Conservation (phyloP, 1,139 yeast species). For the Magnusiomyces fungicola region DNA sequence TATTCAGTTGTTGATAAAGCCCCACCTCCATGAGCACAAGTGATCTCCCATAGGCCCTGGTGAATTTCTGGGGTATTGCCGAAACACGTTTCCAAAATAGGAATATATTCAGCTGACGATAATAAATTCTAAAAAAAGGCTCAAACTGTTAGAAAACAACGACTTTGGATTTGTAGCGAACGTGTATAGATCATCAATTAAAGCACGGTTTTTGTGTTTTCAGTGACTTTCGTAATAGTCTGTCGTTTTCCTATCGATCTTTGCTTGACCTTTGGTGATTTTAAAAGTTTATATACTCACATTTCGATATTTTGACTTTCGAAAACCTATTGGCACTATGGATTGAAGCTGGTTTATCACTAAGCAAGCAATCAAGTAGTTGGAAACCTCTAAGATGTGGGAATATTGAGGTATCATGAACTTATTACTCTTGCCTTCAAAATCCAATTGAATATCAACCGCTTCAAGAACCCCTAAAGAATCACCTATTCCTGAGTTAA, state of each 20-base stretch:
- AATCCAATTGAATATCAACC: background rate
- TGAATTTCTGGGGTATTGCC: background rate
- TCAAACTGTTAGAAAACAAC: too few relatives aligned
- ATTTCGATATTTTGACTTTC: background rate
- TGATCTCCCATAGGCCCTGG: background rate
- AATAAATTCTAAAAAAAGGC: background rate
- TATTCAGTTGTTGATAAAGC: too few relatives aligned
- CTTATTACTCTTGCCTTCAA: background rate
- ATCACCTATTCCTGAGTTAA: background rate
- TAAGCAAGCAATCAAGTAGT: conserved; percentile 1
- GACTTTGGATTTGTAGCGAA: too few relatives aligned
- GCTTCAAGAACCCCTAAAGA: background rate
- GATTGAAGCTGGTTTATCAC: background rate
- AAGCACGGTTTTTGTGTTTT: too few relatives aligned
- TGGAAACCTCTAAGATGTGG: background rate
- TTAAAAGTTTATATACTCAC: too few relatives aligned
- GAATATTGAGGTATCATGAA: background rate
- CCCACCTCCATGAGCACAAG: background rate
- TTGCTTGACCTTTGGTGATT: too few relatives aligned
- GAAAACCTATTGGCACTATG: background rate
- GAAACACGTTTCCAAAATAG: background rate
- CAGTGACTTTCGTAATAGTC: too few relatives aligned
- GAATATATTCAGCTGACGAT: background rate
- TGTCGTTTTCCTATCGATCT: too few relatives aligned
- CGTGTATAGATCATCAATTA: too few relatives aligned